Evolutionary conservation across 345 rosid genomes (phyloP).

Genomic region (Eutrema yunnanense): DNA sequence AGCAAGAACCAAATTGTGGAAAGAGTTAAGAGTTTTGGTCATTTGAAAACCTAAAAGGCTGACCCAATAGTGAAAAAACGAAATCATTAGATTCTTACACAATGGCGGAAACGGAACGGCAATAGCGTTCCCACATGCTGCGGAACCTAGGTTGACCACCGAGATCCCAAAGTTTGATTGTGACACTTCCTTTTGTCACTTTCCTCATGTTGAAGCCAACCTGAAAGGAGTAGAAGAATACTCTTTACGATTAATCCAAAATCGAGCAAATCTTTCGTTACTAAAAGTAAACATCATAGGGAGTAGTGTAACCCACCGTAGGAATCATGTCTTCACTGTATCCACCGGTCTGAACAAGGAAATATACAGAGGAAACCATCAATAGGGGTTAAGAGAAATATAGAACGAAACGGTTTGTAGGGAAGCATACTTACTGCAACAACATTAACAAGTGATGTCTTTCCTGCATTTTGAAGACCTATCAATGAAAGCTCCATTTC

Average conservation of each 20-base stretch:
- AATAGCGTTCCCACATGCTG: slow-evolving; percentile 95
- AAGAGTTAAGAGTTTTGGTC: neutral
- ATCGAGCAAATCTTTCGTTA: neutral
- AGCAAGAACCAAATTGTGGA: neutral
- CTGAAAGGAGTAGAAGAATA: slow-evolving; percentile 29
- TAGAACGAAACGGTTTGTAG: neutral
- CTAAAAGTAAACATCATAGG: neutral
- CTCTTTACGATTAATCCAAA: neutral
- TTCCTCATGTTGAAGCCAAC: slow-evolving; percentile 97
- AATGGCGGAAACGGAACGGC: slow-evolving; percentile 86
- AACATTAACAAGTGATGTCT: slow-evolving; percentile 80
- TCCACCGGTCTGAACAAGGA: slow-evolving; percentile 64
- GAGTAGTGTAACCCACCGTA: slow-evolving; percentile 41
- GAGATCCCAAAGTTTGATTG: slow-evolving; percentile 92
- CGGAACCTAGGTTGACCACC: slow-evolving; percentile 97
- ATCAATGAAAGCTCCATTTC: slow-evolving; percentile 87
- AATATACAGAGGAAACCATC: slow-evolving; percentile 18
- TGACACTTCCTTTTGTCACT: slow-evolving; percentile 92
- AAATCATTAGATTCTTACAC: slow-evolving; percentile 43
- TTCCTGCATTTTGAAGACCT: slow-evolving; percentile 87
- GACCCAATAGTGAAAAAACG: neutral
- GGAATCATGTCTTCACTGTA: slow-evolving; percentile 94
- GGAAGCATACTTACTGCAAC: slow-evolving; percentile 52
- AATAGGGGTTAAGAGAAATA: slow-evolving; percentile 5
- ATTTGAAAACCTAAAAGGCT: neutral